Base-by-base conservation (phyloP, 306 rosid genomes). In the Acacia acuminata region DNA sequence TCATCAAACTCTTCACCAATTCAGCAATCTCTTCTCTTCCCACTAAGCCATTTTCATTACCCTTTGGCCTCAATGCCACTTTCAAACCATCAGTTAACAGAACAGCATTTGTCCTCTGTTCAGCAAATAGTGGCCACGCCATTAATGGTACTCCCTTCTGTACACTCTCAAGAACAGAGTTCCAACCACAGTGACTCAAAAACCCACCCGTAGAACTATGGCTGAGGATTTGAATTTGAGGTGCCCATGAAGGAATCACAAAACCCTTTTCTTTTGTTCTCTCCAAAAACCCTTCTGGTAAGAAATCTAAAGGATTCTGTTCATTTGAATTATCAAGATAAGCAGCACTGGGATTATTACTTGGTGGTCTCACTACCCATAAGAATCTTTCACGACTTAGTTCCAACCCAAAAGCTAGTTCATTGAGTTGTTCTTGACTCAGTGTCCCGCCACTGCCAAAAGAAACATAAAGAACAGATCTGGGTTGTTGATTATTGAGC, bases 361-460 rank as follows among this genome's bases (percentile, higher is more conserved):
- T 83, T 12, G 89, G 87, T 13, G 81, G 71, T 67, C 89, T 86
- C 47, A 81, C 45, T 66, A 83, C 89, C 89, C 89, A 87, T 24
- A 87, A 81, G 81, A 87, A 87, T 25, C 50, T 87, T 11, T 84
- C 48, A 25, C 79, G 76, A 60, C 87, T 87, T 60, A 68, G 22
- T 20, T 87, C 89, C 73, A 84, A 87, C 45, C 89, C 89, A 20
- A 13, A 74, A 81, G 89, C 89, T 3, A 84, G 20, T 30, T 87
- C 89, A 24, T 83, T 51, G 73, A 74, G 64, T 43, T 84, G 87
- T 10, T 47, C 42, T 50, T 87, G 89, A 69, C 85, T 30, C 16
- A 87, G 79, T n/a, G 89, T 87, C 65, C 89, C 87, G 32, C 89
- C 89, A 60, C 89, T 87, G 38, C 89, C 89, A 43, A 84, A 87